Percentiles rank a stretch among this genome's conserved stretches.
phyloP scores from a whole-genome alignment of 2,329 filamentous ascomycete species.

The Rhinocladiella similis region DNA sequence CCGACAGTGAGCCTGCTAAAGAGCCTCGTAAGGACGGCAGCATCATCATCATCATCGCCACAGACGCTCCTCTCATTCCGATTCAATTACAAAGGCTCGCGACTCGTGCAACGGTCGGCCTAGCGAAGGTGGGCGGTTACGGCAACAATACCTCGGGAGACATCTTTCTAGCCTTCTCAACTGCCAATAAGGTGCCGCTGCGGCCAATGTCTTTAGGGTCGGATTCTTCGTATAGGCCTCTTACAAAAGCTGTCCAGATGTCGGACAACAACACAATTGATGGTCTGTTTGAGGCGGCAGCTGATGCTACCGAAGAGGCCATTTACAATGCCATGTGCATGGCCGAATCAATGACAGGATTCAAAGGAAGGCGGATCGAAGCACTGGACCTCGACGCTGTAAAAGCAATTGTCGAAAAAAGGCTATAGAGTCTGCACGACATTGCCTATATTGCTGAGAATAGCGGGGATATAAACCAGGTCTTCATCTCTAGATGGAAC shows the following conservation, averaged over 20 bases:
- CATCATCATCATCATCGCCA: slow-evolving; percentile 33
- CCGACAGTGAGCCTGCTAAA: background rate
- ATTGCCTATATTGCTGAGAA: no score
- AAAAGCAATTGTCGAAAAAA: slow-evolving; percentile 47
- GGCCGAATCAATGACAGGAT: slow-evolving; percentile 60
- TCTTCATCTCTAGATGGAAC: no score
- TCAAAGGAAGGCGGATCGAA: slow-evolving; percentile 51
- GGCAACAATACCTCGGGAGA: slow-evolving; percentile 63
- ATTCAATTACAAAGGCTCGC: slow-evolving; percentile 59
- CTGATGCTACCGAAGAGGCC: slow-evolving; percentile 65
- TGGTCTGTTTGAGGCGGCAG: slow-evolving; percentile 60
- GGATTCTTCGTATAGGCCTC: background rate
- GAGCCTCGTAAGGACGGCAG: background rate
- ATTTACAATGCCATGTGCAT: slow-evolving; percentile 66
- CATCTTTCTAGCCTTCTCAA: slow-evolving; percentile 68
- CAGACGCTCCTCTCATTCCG: slow-evolving; percentile 61
- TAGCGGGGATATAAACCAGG: no score
- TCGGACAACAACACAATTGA: slow-evolving; percentile 63
- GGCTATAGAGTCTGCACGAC: no score
- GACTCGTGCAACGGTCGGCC: slow-evolving; percentile 61
- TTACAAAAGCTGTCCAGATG: slow-evolving; percentile 44
- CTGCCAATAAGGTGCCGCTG: slow-evolving; percentile 54
- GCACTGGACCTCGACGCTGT: slow-evolving; percentile 51
- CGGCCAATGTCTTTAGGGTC: slow-evolving; percentile 35
- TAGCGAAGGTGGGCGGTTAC: slow-evolving; percentile 61